phyloP scores from a whole-genome alignment of 108 stramenopile genomes.

The Mayamaea pseudoterrestris region DNA sequence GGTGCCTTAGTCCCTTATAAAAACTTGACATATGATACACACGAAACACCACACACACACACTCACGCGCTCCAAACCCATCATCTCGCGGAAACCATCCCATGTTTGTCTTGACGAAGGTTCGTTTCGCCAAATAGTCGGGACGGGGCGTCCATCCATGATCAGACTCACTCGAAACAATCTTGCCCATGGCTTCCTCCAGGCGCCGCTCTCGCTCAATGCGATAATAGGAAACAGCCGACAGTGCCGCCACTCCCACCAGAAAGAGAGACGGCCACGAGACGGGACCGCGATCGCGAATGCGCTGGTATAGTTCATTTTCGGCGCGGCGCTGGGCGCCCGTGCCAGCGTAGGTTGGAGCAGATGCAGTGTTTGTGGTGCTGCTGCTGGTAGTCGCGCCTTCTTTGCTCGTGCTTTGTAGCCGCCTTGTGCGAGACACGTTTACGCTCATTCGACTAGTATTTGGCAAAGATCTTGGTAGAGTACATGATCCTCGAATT shows the following conservation, averaged over 20 bases:
- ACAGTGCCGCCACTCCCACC: slow-evolving; percentile 66
- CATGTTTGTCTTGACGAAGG: slow-evolving; percentile 62
- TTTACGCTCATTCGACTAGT: too few species aligned
- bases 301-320: too few species aligned
- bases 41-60: not conserved
- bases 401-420: too few species aligned
- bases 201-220: slow-evolving; percentile 79
- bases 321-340: too few species aligned
- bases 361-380: too few species aligned
- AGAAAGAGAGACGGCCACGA: slow-evolving; percentile 73
- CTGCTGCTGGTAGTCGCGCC: too few species aligned
- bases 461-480: too few species aligned
- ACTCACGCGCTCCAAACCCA: slow-evolving; percentile 81
- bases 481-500: too few species aligned
- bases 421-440: too few species aligned
- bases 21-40: not conserved
- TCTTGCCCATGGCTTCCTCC: slow-evolving; percentile 81
- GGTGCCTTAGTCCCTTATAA: not conserved
- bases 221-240: slow-evolving; percentile 72
- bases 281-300: too few species aligned
- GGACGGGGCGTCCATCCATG: slow-evolving; percentile 85
- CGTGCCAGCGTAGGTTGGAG: too few species aligned
- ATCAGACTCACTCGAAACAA: slow-evolving; percentile 76
- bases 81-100: slow-evolving; percentile 86
- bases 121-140: slow-evolving; percentile 69